Conservation (phyloP, 1,284 basidiomycete species). For the Exsudoporus floridanus region DNA sequence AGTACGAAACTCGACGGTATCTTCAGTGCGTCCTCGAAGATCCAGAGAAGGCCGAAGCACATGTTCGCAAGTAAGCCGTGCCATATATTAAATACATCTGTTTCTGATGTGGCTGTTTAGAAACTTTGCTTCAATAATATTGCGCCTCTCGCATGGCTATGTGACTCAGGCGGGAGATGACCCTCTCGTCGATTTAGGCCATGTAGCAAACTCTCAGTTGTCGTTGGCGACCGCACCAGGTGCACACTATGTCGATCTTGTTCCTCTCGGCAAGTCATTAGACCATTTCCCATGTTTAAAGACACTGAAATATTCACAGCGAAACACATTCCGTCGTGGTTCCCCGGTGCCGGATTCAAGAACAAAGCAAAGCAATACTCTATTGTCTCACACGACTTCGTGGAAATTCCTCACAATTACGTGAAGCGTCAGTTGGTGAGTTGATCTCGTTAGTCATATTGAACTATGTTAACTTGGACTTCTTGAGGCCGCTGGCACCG, state of each 20-base stretch:
- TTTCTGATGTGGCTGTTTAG: neutral
- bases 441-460: neutral
- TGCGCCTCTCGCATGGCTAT: slow-evolving; percentile 27
- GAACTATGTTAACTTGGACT: neutral
- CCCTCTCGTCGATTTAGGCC: slow-evolving; percentile 21
- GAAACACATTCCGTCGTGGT: slow-evolving; percentile 56
- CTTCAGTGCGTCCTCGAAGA: slow-evolving; percentile 16
- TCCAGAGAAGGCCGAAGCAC: slow-evolving; percentile 6
- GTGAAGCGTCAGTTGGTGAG: slow-evolving; percentile 53
- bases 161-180: slow-evolving; percentile 15
- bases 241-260: slow-evolving; percentile 15
- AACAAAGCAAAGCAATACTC: slow-evolving; percentile 47
- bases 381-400: slow-evolving; percentile 44
- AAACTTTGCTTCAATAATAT: slow-evolving; percentile 16
- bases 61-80: slow-evolving; percentile 18
- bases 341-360: slow-evolving; percentile 61
- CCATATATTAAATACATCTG: neutral
- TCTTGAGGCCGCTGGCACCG: slow-evolving; percentile 43
- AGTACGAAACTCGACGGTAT: slow-evolving; percentile 18
- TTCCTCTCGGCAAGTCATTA: slow-evolving; percentile 13
- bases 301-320: slow-evolving; percentile 36
- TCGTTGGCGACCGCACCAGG: slow-evolving; percentile 14
- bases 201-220: slow-evolving; percentile 18
- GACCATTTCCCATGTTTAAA: neutral
- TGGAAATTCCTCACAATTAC: slow-evolving; percentile 50